These are phyloP conservation scores for Cercospora zeae-maydis DNA, from an alignment of 2,329 filamentous ascomycete species.

Conservation along the genomic window DNA sequence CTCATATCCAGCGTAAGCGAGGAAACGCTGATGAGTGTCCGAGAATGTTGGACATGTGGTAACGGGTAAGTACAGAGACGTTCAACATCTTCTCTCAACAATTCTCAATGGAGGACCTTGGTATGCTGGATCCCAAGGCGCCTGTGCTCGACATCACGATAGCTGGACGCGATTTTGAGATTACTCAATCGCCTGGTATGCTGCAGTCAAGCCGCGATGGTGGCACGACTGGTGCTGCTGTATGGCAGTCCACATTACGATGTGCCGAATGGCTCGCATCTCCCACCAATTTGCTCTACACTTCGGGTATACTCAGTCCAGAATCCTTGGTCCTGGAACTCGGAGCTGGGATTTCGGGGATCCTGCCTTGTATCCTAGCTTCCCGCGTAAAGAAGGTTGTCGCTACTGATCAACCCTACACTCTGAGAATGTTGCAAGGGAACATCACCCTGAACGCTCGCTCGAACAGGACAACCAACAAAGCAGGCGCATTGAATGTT, in stretches of 20 bases:
- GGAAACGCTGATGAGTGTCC: neutral
- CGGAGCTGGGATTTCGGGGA: slow-evolving; percentile 79
- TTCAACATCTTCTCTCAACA: slow-evolving; percentile 79
- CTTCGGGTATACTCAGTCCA: slow-evolving; percentile 50
- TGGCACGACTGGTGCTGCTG: slow-evolving; percentile 72
- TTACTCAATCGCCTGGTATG: slow-evolving; percentile 79
- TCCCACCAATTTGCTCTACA: slow-evolving; percentile 61
- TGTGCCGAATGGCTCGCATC: slow-evolving; percentile 76
- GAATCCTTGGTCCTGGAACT: slow-evolving; percentile 70
- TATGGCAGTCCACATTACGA: slow-evolving; percentile 86
- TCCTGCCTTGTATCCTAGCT: slow-evolving; percentile 68
- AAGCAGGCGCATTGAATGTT: neutral
- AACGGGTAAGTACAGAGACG: slow-evolving; percentile 59
- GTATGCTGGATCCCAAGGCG: slow-evolving; percentile 75
- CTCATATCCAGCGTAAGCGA: neutral
- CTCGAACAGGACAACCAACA: slow-evolving; percentile 4
- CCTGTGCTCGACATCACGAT: slow-evolving; percentile 54
- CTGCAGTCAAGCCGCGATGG: slow-evolving; percentile 70
- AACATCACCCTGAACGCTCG: slow-evolving; percentile 65
- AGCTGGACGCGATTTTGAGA: slow-evolving; percentile 64
- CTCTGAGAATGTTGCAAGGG: slow-evolving; percentile 68
- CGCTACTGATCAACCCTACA: slow-evolving; percentile 85
- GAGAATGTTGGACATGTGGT: neutral
- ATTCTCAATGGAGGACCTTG: slow-evolving; percentile 72
- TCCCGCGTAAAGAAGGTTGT: slow-evolving; percentile 63